Percentiles rank a stretch among this genome's conserved stretches.
phyloP scores from a whole-genome alignment of 2,329 filamentous ascomycete species.

The Pseudogymnoascus sp. region DNA sequence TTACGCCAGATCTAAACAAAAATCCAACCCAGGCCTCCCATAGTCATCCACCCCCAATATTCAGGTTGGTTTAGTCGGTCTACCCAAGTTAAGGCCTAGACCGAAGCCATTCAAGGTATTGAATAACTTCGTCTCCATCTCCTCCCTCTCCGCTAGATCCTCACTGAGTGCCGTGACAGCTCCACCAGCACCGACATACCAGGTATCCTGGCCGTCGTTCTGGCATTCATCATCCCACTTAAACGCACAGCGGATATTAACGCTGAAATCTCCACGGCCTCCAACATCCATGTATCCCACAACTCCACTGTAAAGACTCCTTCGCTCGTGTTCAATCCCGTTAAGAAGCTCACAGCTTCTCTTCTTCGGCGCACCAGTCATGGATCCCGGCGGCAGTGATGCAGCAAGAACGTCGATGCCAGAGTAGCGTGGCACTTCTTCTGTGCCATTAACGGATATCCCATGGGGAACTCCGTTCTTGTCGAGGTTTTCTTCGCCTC shows the following conservation, averaged over 20 bases:
- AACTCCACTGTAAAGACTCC: slow-evolving; percentile 80
- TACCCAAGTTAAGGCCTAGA: background rate
- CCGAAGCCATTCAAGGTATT: slow-evolving; percentile 19
- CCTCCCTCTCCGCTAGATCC: slow-evolving; percentile 72
- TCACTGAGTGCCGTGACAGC: slow-evolving; percentile 82
- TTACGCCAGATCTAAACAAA: background rate
- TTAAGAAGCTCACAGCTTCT: slow-evolving; percentile 77
- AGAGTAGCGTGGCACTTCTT: slow-evolving; percentile 35
- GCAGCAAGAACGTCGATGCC: slow-evolving; percentile 70
- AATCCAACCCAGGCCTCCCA: background rate
- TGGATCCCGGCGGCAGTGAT: slow-evolving; percentile 80
- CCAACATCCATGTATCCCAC: slow-evolving; percentile 84
- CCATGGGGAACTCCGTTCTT: background rate
- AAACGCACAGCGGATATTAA: slow-evolving; percentile 79
- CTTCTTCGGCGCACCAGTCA: slow-evolving; percentile 96
- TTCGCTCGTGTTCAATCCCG: slow-evolving; percentile 55
- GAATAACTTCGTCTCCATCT: slow-evolving; percentile 69
- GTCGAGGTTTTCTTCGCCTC: background rate
- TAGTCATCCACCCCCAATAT: background rate
- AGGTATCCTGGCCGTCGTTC: slow-evolving; percentile 33
- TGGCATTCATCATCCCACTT: slow-evolving; percentile 54
- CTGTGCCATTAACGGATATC: slow-evolving; percentile 1
- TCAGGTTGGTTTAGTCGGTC: background rate
- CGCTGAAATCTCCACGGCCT: slow-evolving; percentile 82
- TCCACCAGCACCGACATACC: slow-evolving; percentile 83